Conservation (phyloP, 2,329 filamentous ascomycete species). For the Geosmithia putterillii region DNA sequence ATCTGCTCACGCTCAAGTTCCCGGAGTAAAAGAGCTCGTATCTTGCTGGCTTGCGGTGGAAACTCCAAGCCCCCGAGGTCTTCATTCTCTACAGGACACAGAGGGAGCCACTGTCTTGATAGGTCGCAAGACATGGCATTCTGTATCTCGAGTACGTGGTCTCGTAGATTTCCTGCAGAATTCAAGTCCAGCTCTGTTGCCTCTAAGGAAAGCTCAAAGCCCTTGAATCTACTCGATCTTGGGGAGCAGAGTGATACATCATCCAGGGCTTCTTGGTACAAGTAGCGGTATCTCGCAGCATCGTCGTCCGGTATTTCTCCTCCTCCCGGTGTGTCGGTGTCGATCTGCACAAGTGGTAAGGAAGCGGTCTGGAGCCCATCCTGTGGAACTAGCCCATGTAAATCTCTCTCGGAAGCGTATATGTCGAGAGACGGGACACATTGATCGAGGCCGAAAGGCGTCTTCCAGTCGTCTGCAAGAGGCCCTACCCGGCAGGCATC, state of each 20-base stretch:
- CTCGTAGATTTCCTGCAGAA: slow-evolving; percentile 8
- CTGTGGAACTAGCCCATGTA: background rate
- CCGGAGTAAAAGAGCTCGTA: slow-evolving; percentile 11
- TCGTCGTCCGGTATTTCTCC: background rate
- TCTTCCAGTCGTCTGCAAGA: background rate
- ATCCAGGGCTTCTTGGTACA: background rate
- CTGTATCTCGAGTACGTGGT: slow-evolving; percentile 9
- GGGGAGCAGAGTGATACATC: background rate
- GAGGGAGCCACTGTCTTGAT: slow-evolving; percentile 15
- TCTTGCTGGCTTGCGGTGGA: slow-evolving; percentile 7
- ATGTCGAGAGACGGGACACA: background rate
- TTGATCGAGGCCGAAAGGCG: background rate
- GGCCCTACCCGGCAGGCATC: background rate
- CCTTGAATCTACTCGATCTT: background rate
- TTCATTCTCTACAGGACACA: slow-evolving; percentile 8
- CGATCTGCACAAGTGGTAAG: background rate
- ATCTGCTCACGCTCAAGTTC: slow-evolving; percentile 13
- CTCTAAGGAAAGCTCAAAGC: slow-evolving; percentile 8
- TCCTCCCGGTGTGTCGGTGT: background rate
- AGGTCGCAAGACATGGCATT: slow-evolving; percentile 9
- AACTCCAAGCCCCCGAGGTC: slow-evolving; percentile 16
- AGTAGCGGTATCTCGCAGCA: background rate
- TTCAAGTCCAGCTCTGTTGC: slow-evolving; percentile 11
- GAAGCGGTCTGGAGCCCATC: background rate
- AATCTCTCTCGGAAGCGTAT: background rate